Percentiles rank a stretch among this genome's conserved stretches.
phyloP scores from a whole-genome alignment of 2,329 filamentous ascomycete genomes.

The Fusarium sp. region DNA sequence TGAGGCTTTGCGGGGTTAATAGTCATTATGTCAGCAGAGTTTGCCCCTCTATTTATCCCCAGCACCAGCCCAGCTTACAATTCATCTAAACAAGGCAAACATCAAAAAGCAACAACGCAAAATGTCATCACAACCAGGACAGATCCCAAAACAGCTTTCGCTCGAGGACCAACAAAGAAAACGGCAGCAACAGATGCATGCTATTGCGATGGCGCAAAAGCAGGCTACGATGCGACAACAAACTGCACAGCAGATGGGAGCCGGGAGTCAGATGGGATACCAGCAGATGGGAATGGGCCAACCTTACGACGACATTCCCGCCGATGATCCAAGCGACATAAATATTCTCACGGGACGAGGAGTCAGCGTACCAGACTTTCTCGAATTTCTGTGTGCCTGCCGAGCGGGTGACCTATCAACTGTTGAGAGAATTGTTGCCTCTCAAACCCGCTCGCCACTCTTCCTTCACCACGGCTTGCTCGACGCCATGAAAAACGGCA shows the following conservation, averaged over 20 bases:
- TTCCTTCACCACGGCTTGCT: background rate
- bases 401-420: conserved; percentile 1
- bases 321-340: background rate
- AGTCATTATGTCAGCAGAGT: background rate
- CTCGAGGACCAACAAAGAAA: background rate
- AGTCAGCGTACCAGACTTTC: background rate
- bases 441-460: background rate
- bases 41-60: background rate
- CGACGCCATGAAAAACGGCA: conserved; percentile 9
- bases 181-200: background rate
- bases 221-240: background rate
- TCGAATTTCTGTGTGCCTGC: conserved; percentile 16
- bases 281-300: background rate
- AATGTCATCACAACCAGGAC: background rate
- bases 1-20: background rate
- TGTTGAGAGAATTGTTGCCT: background rate
- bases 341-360: background rate
- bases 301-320: background rate
- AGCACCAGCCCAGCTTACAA: background rate
- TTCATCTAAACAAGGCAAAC: background rate
- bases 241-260: background rate
- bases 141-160: too few relatives aligned
- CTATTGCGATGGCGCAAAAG: background rate
- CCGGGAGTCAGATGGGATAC: background rate
- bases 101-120: background rate